phyloP scores from a whole-genome alignment of 768 basidiomycete species.

The Pleurotus cornucopiae region DNA sequence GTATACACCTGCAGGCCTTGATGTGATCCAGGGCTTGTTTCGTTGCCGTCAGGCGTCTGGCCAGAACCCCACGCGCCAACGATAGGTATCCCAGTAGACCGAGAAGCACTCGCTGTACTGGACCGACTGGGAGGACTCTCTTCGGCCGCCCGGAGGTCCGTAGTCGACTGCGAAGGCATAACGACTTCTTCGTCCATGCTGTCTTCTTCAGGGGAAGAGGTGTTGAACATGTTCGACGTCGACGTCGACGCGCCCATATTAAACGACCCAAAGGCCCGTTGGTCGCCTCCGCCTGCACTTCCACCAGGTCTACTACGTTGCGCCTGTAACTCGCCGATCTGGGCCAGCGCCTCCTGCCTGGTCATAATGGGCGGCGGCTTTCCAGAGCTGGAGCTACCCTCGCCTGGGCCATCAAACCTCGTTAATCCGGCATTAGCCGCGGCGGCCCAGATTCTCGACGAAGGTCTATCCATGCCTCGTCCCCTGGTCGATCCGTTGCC shows the following conservation, averaged over 20 bases:
- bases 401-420: conserved; percentile 2
- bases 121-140: not conserved
- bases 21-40: conserved; percentile 28
- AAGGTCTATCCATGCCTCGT: conserved; percentile 7
- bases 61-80: not conserved
- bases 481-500: conserved; percentile 2
- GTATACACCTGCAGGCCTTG: conserved; percentile 79
- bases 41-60: conserved; percentile 6
- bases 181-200: conserved; percentile 19
- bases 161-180: conserved; percentile 15
- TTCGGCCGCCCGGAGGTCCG: conserved; percentile 1
- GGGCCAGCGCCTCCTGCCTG: conserved; percentile 43
- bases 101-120: not conserved
- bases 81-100: not conserved
- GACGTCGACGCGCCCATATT: conserved; percentile 10
- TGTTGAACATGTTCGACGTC: not conserved
- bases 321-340: conserved; percentile 48
- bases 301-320: conserved; percentile 24
- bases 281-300: not conserved
- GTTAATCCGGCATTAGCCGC: conserved; percentile 13
- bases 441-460: conserved; percentile 15
- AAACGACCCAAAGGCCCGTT: conserved; percentile 15
- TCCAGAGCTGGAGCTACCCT: conserved; percentile 17
- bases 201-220: not conserved
- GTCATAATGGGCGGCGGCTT: conserved; percentile 13